Evolutionary conservation across 805 yeast genomes (phyloP), one percentile per base, ranked within the genome.

Genomic region (Ogataea paradorogensis): DNA sequence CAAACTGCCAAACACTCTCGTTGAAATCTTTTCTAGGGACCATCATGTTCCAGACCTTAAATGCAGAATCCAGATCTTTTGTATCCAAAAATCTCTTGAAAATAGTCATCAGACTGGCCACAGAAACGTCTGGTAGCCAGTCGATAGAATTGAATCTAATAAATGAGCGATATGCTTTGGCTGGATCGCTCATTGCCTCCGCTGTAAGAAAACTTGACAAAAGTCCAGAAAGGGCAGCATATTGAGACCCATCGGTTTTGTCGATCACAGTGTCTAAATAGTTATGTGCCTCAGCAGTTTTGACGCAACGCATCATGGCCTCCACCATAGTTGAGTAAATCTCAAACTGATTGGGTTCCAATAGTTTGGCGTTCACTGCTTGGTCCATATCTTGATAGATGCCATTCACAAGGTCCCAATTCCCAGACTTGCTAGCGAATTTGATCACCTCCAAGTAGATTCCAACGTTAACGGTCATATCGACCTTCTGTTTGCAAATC

Each of bases 291-390:
- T 71, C 49, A 7, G 66, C 63, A 26, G 69, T 47, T 46, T 80
- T 74, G 28, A 71, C 74, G 30, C 76, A 73, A 36, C 65, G 62
- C 9, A 78, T 67, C 38, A 83, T 62, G 1, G 81, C 69, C 24
- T 77, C 70, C 25, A 82, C 66, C 42, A 79, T 61, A 30, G 65
- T 58, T 1, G 77, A 61, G 52, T 81, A 82, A 23, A 81, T 69
- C 24, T 61, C 57, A 47, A 67, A 73, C 48, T 76, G 80, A 25
- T 66, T 55, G 10, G 28, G 10, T 27, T 45, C 35, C 32, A 49
- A 29, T 11, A 40, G 16, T 3, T 31, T 10, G 16, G 43, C 20
- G 7, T 30, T 33, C 9, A 38, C 21, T 1, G 29, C 8, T 2
- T 54, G 45, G 16, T 50, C 48, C 30, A 72, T 38, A 13, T 71